Base-by-base conservation (phyloP, 257 asterid species). In the Euphrasia confusa region DNA sequence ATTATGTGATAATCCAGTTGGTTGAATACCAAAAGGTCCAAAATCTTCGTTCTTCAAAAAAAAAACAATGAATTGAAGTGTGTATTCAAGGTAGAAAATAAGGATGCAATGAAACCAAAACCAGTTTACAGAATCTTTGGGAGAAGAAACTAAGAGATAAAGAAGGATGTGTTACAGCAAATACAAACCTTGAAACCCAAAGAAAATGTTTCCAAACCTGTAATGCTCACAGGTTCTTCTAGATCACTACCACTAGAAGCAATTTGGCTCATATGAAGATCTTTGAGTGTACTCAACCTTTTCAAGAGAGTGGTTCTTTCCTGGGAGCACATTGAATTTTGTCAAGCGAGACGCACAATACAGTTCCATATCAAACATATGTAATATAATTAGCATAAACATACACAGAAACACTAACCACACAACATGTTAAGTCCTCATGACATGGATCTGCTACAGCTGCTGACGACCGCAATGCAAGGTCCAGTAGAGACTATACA, bases 141-240 rank as follows among this genome's bases (percentile, higher is more conserved):
- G 58, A 28, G 71, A 54, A 61, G 64, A 49, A 68, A 64, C 4
- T 67, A 73, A 71, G 7, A 63, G 42, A 42, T 24, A 26, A 5
- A 50, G 54, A 40, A 48, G 45, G 17, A 14, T 26, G 48, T 14
- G 55, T 40, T 59, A 53, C 59, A 64, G 59, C 32, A 54, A 24
- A 68, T 35, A 48, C 75, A 60, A 68, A 89, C 99, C 99, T 84
- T 89, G 79, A 83, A 89, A 80, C 88, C 78, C 91, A 92, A 77
- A 44, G 97, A 83, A 79, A 92, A 92, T 67, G 99, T 92, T 69
- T 92, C 97, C 89, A 92, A 68, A 79, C 99, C 97, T 49, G 96
- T 86, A 59, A 86, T 81, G 90, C 78, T 89, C 44, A 89, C 79
- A 59, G 87, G 97, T 75, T 92, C 97, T 76, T 92, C 95, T 73